Conservation (phyloP, 1,139 yeast species). For the Taiozyma sp. region DNA sequence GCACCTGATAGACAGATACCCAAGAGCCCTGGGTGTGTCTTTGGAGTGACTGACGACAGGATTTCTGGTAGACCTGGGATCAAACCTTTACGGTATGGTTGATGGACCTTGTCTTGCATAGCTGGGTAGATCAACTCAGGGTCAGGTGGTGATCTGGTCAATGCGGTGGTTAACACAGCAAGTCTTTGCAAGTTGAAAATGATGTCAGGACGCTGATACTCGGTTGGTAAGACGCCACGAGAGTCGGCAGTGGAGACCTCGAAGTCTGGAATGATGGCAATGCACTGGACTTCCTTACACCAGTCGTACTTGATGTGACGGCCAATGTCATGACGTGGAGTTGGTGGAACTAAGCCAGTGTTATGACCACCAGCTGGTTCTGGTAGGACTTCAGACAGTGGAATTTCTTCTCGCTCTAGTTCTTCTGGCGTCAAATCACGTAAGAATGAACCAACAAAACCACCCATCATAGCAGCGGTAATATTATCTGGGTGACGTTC, state of each 20-base stretch:
- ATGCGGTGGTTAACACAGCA: conserved; percentile 75
- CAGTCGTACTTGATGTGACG: conserved; percentile 83
- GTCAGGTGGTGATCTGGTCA: conserved; percentile 78
- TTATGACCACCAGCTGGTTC: conserved; percentile 66
- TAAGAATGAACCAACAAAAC: conserved; percentile 92
- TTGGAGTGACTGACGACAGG: conserved; percentile 76
- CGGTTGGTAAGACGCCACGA: conserved; percentile 79
- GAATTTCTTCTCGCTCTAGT: conserved; percentile 70
- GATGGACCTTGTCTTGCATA: conserved; percentile 96
- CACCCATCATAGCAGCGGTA: conserved; percentile 99
- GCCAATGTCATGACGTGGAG: conserved; percentile 87
- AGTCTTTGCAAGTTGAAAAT: conserved; percentile 83
- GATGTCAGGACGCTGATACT: conserved; percentile 64
- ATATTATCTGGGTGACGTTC: conserved; percentile 98
- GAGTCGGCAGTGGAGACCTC: conserved; percentile 92
- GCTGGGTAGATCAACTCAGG: conserved; percentile 83
- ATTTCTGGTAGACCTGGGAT: conserved; percentile 90
- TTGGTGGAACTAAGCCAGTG: conserved; percentile 65
- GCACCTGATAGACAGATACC: conserved; percentile 98
- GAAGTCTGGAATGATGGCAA: conserved; percentile 88
- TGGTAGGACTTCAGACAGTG: conserved; percentile 80
- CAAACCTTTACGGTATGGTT: conserved; percentile 86
- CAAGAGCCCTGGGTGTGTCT: conserved; percentile 74
- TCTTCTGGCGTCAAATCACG: conserved; percentile 74
- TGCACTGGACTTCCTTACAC: conserved; percentile 78